Conservation (phyloP, 148 eudicot species). For the Camellia japonica region DNA sequence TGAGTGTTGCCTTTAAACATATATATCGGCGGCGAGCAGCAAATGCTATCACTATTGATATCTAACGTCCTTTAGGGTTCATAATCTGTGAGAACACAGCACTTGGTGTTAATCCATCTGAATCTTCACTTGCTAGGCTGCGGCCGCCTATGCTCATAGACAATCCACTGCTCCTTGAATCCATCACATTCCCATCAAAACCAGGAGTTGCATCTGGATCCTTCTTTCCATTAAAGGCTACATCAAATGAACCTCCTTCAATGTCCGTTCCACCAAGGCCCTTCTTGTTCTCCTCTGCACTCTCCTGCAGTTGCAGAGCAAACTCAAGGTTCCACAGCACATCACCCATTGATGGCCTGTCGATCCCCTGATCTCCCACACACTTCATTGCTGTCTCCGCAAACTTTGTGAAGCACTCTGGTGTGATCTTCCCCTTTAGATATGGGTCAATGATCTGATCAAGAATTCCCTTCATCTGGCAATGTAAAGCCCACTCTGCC, state of each 20-base stretch:
- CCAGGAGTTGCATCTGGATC: slow-evolving; percentile 44
- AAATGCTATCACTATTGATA: too few species aligned
- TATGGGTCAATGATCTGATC: slow-evolving; percentile 8
- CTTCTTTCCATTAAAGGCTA: slow-evolving; percentile 56
- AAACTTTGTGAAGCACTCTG: not conserved
- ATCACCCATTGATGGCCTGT: slow-evolving; percentile 8
- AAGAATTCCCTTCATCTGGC: not conserved
- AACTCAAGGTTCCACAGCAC: slow-evolving; percentile 10
- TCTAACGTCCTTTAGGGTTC: not conserved
- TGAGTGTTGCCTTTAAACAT: not conserved
- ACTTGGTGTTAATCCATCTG: not conserved
- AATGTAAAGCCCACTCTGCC: slow-evolving; percentile 9
- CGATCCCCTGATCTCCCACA: not conserved
- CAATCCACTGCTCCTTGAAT: slow-evolving; percentile 1
- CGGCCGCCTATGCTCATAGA: slow-evolving; percentile 87
- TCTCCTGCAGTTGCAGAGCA: not conserved
- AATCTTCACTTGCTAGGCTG: slow-evolving; percentile 63
- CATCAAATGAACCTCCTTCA: not conserved
- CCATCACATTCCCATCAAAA: not conserved
- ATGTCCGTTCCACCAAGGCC: not conserved
- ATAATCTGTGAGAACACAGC: not conserved
- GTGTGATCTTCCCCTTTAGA: not conserved
- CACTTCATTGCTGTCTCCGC: not conserved
- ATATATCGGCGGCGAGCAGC: too few species aligned
- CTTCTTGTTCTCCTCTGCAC: not conserved